A percentile compares a stretch with the other conserved stretches of the same genome.
Conservation (phyloP, 352 stramenopile genomes). For the Phytophthora macrochlamydospora region DNA sequence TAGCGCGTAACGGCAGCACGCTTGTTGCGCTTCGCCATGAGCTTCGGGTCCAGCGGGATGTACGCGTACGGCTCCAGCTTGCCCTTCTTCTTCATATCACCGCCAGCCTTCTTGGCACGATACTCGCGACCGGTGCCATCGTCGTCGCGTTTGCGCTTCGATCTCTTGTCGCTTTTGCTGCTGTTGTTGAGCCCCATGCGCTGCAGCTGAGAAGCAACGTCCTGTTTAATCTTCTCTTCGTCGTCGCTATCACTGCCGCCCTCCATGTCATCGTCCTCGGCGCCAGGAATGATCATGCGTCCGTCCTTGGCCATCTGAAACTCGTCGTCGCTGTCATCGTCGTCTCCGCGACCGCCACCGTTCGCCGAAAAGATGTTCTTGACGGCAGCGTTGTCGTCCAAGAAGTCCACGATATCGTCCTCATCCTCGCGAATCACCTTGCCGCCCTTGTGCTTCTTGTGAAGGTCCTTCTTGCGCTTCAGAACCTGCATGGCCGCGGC, state of each 20-base stretch:
- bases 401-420: constrained; percentile 94
- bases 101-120: constrained; percentile 95
- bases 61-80: constrained; percentile 98
- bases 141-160: constrained; percentile 67
- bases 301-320: constrained; percentile 93
- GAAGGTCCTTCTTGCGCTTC: constrained; percentile 80
- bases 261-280: constrained; percentile 58
- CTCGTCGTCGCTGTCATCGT: constrained; percentile 75
- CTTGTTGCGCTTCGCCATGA: constrained; percentile 92
- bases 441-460: constrained; percentile 78
- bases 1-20: constrained; percentile 79
- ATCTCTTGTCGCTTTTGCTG: constrained; percentile 28
- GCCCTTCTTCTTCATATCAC: constrained; percentile 97
- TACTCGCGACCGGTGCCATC: constrained; percentile 87
- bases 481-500: constrained; percentile 85
- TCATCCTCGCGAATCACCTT: constrained; percentile 81
- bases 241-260: constrained; percentile 60
- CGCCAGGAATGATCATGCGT: constrained; percentile 86
- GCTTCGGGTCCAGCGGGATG: constrained; percentile 96
- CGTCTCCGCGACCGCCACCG: constrained; percentile 25
- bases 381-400: constrained; percentile 89
- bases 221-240: constrained; percentile 83
- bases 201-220: constrained; percentile 80
- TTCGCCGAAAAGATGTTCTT: constrained; percentile 83
- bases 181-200: constrained; percentile 82